Evolutionary conservation across 768 basidiomycete genomes (phyloP).

Genomic region (Amanita brunnescens): DNA sequence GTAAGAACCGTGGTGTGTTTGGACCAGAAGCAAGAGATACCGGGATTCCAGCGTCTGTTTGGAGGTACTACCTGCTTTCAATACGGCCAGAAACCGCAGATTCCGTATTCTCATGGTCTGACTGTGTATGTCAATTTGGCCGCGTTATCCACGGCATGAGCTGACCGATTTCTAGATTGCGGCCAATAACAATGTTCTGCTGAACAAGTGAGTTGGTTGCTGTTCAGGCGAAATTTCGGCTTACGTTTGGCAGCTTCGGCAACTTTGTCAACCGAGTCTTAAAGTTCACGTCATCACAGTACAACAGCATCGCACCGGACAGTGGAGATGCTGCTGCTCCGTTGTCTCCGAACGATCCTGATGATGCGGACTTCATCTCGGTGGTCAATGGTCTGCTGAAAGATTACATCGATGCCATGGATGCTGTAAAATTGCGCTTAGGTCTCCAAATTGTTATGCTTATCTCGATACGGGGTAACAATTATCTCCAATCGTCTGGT

Average conservation of each 20-base stretch:
- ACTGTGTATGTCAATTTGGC: slow-evolving; percentile 53
- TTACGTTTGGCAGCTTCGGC: slow-evolving; percentile 56
- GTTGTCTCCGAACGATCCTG: slow-evolving; percentile 54
- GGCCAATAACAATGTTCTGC: slow-evolving; percentile 85
- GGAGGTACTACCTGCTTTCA: slow-evolving; percentile 93
- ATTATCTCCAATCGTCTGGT: slow-evolving; percentile 85
- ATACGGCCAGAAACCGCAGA: slow-evolving; percentile 91
- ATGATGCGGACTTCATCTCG: slow-evolving; percentile 68
- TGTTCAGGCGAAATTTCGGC: background rate
- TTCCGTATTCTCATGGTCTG: slow-evolving; percentile 94
- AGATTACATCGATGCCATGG: slow-evolving; percentile 83
- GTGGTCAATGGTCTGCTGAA: slow-evolving; percentile 73
- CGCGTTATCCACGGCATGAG: background rate
- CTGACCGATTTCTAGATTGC: slow-evolving; percentile 47
- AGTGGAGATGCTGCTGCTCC: slow-evolving; percentile 64
- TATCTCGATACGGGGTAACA: slow-evolving; percentile 83
- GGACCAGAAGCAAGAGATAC: slow-evolving; percentile 92
- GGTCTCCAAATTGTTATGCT: slow-evolving; percentile 87
- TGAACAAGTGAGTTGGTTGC: slow-evolving; percentile 70
- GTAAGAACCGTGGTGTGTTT: slow-evolving; percentile 92
- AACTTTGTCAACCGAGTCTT: slow-evolving; percentile 95
- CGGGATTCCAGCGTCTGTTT: slow-evolving; percentile 87
- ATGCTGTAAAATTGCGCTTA: slow-evolving; percentile 79
- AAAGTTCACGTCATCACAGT: slow-evolving; percentile 88
- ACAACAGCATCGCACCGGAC: slow-evolving; percentile 72